phyloP scores from a whole-genome alignment of 768 basidiomycete species.

The Amylocystis lapponica region DNA sequence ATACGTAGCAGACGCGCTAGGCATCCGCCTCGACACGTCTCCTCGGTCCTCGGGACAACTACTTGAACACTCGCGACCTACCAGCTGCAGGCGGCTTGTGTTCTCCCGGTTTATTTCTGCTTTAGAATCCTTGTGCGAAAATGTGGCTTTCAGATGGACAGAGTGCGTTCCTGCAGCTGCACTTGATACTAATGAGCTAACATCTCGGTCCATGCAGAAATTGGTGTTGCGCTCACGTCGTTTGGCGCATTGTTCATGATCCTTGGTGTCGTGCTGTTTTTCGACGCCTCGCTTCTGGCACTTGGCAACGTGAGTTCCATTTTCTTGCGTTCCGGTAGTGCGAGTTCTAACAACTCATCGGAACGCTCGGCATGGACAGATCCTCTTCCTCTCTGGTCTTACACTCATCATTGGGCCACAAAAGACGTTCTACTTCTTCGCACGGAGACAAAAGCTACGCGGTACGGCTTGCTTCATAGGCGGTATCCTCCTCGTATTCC shows the following conservation, averaged over 20 bases:
- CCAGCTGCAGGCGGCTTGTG: too few species aligned
- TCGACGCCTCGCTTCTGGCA: slow-evolving; percentile 91
- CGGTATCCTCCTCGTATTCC: slow-evolving; percentile 87
- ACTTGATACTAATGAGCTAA: not conserved
- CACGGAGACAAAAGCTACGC: slow-evolving; percentile 89
- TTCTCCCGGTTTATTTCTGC: too few species aligned
- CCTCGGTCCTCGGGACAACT: too few species aligned
- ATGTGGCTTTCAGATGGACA: slow-evolving; percentile 70
- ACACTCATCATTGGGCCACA: slow-evolving; percentile 96
- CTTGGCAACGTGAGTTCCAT: slow-evolving; percentile 83
- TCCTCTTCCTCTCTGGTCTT: slow-evolving; percentile 90
- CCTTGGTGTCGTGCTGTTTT: slow-evolving; percentile 92
- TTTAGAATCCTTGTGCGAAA: too few species aligned
- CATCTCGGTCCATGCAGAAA: slow-evolving; percentile 53
- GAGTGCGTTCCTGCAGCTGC: slow-evolving; percentile 34
- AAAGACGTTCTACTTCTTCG: slow-evolving; percentile 98
- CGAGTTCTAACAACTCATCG: too few species aligned
- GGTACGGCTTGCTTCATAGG: slow-evolving; percentile 87
- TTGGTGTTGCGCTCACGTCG: slow-evolving; percentile 93
- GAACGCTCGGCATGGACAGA: too few species aligned
- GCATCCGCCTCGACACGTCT: too few species aligned
- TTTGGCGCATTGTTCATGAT: slow-evolving; percentile 96
- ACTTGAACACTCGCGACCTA: too few species aligned
- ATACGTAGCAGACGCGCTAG: too few species aligned
- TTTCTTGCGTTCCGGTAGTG: slow-evolving; percentile 27